phyloP scores from a whole-genome alignment of 305 asterid species.

The Fraxinus paxiana region DNA sequence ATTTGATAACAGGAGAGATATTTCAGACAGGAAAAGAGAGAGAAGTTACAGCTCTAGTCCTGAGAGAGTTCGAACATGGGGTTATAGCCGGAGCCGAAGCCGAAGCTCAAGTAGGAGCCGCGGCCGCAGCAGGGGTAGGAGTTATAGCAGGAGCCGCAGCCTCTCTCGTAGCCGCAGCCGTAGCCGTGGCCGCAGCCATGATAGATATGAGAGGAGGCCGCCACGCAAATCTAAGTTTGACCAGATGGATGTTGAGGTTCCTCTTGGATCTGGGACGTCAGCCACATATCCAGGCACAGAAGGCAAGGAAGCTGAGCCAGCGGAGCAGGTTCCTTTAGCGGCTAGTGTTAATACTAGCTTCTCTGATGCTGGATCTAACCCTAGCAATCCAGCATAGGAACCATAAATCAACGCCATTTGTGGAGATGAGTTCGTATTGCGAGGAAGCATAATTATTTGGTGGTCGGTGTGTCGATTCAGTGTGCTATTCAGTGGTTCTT shows the following conservation, averaged over 20 bases:
- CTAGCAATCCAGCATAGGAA: constrained; percentile 29
- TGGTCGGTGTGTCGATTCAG: background rate
- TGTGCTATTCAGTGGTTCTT: background rate
- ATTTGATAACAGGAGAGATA: constrained; percentile 63
- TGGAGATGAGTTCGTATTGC: background rate
- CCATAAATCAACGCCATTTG: constrained; percentile 16
- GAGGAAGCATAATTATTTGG: background rate
- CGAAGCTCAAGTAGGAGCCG: constrained; percentile 27
- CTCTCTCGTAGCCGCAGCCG: constrained; percentile 1
- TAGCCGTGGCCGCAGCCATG: constrained; percentile 31
- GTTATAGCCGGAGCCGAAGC: constrained; percentile 35
- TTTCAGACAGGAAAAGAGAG: constrained; percentile 59
- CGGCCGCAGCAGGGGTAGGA: constrained; percentile 20
- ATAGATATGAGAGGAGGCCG: constrained; percentile 60
- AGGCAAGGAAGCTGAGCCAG: constrained; percentile 31
- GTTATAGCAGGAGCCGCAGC: constrained; percentile 32
- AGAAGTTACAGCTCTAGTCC: constrained; percentile 54
- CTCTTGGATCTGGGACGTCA: constrained; percentile 27
- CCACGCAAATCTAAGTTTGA: constrained; percentile 64
- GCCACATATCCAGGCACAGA: constrained; percentile 29
- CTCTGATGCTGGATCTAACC: constrained; percentile 24
- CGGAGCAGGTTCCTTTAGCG: constrained; percentile 24
- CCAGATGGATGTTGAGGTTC: constrained; percentile 47
- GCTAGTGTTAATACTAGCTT: constrained; percentile 17
- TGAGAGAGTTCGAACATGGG: constrained; percentile 77